Evolutionary conservation across 352 stramenopile species (phyloP), one percentile per base, ranked within the genome.

Genomic region (Globisporangium uncinulatum): DNA sequence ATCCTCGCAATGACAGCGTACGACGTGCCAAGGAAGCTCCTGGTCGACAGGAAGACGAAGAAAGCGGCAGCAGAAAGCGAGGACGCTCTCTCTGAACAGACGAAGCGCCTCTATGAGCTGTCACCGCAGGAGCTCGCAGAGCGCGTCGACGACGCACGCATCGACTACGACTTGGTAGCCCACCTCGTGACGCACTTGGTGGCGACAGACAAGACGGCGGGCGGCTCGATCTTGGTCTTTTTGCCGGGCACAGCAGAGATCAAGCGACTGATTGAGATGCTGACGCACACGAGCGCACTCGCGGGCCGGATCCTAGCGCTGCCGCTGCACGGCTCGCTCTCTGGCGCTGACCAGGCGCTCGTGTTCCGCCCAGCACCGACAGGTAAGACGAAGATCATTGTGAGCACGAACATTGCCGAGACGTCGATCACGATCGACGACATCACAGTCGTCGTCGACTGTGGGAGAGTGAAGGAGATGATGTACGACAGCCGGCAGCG

Each of bases 151-250:
- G 88, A 98, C 69, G 82, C 74, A 19, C 70, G 91, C 11, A 97
- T 98, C 32, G 97, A 98, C 69, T 98, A 98, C 67, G 87, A 97
- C 47, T 64, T 98, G 19, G 89, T 95, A 24, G 74, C 83, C n/a
- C 70, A 87, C 34, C 66, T 98, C 15, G 61, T 97, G 17, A 69
- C 87, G 51, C 67, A 95, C 54, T 83, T 97, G 57, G 80, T 82
- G 66, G 56, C 59, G 7, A 53, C 17, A 9, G 51, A 43, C 11
- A 53, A 50, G 15, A 63, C 55, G 4, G 32, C 57, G 13, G 39
- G 69, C 36, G 83, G 86, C 15, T 78, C 85, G 14, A 93, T 96
- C 50, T 57, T 96, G 20, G 70, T 96, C 0, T 96, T 96, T 57
- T 54, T 96, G 49, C 82, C 83, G 1, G 86, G 86, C 19, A 89